Base-by-base conservation (phyloP, 768 basidiomycete species). In the Pholiota microspora region DNA sequence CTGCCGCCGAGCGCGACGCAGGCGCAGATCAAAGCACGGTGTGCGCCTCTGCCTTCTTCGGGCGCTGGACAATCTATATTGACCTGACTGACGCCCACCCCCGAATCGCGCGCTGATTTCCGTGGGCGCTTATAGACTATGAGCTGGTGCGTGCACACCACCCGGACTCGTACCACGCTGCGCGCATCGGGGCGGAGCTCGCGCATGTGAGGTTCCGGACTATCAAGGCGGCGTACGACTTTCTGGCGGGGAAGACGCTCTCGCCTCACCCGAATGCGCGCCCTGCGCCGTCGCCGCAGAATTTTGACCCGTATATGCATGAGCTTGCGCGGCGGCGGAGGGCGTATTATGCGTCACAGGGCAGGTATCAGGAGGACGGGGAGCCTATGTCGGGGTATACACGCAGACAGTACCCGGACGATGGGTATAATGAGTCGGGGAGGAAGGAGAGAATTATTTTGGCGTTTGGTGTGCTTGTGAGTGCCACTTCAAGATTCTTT, bases 111-210 rank as follows among this genome's bases (percentile, higher is more conserved):
- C 25, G 1, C 13, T n/a, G n/a, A n/a, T n/a, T n/a, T n/a, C n/a
- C n/a, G n/a, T n/a, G n/a, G n/a, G n/a, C 28, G 21, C n/a, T 12
- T 15, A 18, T 57, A 89, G 89, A 90, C 66, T 89, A 85, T 61
- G 88, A 90, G 27, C 79, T 91, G 35, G 88, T 87, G 34, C 82
- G 84, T 42, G 64, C 74, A 8, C 81, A 89, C 63, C 89, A 92
- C 62, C 89, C 89, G 2, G 89, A 92, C 65, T 81, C 83, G 2
- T 70, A 74, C 2, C 64, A 71, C 8, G 73, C 75, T 24, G 75
- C 74, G 5, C 52, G 60, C 16, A 55, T 83, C 16, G 64, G 80
- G 0, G 64, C 80, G 5, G 62, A 69, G 35, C 67, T 77, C 45
- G 78, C 82, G 7, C 85, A 84, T 54, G 70, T 74, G 6, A 80